Base-by-base conservation (phyloP, 148 eudicot species). In the Pouteria glomerata region DNA sequence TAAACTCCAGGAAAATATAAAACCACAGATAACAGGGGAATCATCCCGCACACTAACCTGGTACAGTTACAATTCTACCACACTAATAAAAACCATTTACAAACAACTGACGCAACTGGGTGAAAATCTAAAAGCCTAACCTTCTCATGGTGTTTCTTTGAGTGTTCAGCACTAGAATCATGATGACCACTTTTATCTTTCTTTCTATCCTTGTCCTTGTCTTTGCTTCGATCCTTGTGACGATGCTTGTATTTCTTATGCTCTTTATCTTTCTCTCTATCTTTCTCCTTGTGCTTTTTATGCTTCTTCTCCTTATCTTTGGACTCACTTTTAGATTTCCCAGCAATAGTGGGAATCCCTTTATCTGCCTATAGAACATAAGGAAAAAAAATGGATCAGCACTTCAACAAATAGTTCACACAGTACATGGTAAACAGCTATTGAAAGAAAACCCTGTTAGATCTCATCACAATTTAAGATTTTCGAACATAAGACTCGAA, bases 171-270 rank as follows among this genome's bases (percentile, higher is more conserved):
- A 30, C 85, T 86, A 80, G 96, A 75, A 71, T 89, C 92, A 45
- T 83, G 88, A 79, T 78, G 91, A 68, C 88, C 86, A 65, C 83
- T 86, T 84, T 77, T 91, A 75, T 91, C 97, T 75, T 86, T 92
- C 79, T 86, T 92, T 82, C 87, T 92, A 29, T 87, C 97, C 82
- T 90, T 90, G 58, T 92, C 92, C 78, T 88, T 94, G 69, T 89
- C 97, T 78, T 95, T 89, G 71, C 90, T 89, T 71, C 88, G 90
- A 73, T 92, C 99, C 83, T 92, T 95, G 76, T 91, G 99, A 44
- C 92, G 92, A 68, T 90, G 99, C 75, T 87, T 92, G 82, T 83
- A 95, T 86, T 92, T 96, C 87, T 92, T 96, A 80, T 88, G 96
- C 69, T 96, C 99, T 85, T 79, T 92, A 66, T 96, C 96, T 82